These are phyloP conservation scores for Tieghemostelium lacteum DNA, from an alignment of 78 protist genomes.

Conservation along the genomic window DNA sequence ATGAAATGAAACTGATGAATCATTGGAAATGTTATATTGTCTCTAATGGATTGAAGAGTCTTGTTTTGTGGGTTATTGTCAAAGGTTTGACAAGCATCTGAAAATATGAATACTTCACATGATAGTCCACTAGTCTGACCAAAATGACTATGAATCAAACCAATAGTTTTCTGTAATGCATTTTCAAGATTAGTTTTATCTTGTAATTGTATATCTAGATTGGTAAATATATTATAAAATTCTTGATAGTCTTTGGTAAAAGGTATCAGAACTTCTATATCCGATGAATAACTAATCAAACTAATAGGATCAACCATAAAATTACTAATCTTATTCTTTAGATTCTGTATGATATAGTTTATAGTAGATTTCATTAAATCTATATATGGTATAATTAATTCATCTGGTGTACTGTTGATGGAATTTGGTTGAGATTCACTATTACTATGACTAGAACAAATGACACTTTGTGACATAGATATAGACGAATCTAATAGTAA, in stretches of 20 bases:
- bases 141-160: not conserved
- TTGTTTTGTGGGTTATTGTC: too few relatives aligned
- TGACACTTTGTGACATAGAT: slow-evolving; percentile 19
- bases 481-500: slow-evolving; percentile 27
- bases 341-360: not conserved
- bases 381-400: slow-evolving; percentile 3
- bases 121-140: slow-evolving; percentile 9
- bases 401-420: not conserved
- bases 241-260: slow-evolving; percentile 26
- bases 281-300: slow-evolving; percentile 36
- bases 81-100: slow-evolving; percentile 42
- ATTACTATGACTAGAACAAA: too few relatives aligned
- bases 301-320: slow-evolving; percentile 32
- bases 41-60: too few relatives aligned
- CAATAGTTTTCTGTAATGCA: slow-evolving; percentile 5
- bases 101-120: slow-evolving; percentile 38
- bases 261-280: not conserved
- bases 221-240: not conserved
- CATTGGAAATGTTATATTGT: slow-evolving; percentile 1
- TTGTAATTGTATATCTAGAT: slow-evolving; percentile 7
- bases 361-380: slow-evolving; percentile 25
- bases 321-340: slow-evolving; percentile 13
- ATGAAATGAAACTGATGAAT: slow-evolving; percentile 62
- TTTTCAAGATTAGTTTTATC: slow-evolving; percentile 21
- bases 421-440: too few relatives aligned